Conservation (phyloP, 2,329 filamentous ascomycete species). For the Penicillium capsulatum region DNA sequence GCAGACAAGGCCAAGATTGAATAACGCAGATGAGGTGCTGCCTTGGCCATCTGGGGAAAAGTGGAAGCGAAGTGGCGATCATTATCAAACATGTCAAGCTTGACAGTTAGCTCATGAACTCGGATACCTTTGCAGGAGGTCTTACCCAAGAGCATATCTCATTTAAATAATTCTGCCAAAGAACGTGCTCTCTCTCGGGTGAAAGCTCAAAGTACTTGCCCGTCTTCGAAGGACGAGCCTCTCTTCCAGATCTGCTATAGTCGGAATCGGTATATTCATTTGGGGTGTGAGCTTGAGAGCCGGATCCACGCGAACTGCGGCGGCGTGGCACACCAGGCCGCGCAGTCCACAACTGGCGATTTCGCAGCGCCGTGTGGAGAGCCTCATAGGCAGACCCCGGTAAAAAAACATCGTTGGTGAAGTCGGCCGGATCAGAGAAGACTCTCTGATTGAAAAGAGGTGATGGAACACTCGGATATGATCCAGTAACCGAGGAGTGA, state of each 20-base stretch:
- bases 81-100: no score
- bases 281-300: constrained; percentile 11
- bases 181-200: constrained; percentile 28
- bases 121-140: no score
- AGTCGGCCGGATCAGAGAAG: constrained; percentile 24
- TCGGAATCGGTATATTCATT: constrained; percentile 8
- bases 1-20: no score
- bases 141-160: constrained; percentile 31
- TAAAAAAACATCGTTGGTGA: constrained; percentile 49
- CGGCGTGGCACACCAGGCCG: constrained; percentile 40
- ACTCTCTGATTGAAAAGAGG: constrained; percentile 23
- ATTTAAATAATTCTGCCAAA: constrained; percentile 32
- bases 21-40: no score
- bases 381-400: constrained; percentile 49
- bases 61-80: no score
- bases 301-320: constrained; percentile 20
- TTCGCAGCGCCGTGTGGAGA: constrained; percentile 45
- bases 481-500: constrained; percentile 9
- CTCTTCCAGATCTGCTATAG: constrained; percentile 3
- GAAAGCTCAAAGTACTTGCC: constrained; percentile 26
- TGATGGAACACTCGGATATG: constrained; percentile 20
- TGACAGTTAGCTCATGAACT: no score
- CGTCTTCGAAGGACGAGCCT: constrained; percentile 13
- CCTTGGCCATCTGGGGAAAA: no score
- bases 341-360: constrained; percentile 46